A percentile compares a stretch with the other conserved stretches of the same genome.
Conservation (phyloP, 345 rosid species). For the Excoecaria agallocha region DNA sequence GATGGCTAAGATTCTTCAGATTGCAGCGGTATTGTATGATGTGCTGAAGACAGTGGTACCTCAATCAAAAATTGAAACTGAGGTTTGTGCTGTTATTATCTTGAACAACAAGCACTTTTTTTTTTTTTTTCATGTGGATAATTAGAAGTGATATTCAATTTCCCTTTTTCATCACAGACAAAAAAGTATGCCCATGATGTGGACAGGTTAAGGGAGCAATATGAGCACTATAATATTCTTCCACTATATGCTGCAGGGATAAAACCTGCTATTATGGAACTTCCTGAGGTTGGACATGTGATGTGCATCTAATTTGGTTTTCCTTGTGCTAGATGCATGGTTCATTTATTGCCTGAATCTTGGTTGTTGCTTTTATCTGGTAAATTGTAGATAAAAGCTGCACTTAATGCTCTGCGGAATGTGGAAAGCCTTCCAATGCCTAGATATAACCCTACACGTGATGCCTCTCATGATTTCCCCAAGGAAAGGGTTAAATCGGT, state of each 20-base stretch:
- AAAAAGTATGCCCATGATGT: slow-evolving; percentile 58
- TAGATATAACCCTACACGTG: slow-evolving; percentile 18
- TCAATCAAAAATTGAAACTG: slow-evolving; percentile 39
- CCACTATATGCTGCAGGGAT: slow-evolving; percentile 64
- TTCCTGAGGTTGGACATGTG: slow-evolving; percentile 71
- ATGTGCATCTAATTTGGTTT: slow-evolving; percentile 11
- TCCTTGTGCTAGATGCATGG: slow-evolving; percentile 1
- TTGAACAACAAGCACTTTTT: slow-evolving; percentile 2
- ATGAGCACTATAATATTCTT: slow-evolving; percentile 77
- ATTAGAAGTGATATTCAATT: slow-evolving; percentile 23
- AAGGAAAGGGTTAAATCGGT: slow-evolving; percentile 44
- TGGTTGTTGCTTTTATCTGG: not conserved
- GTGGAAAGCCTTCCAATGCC: slow-evolving; percentile 65
- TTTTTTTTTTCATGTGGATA: slow-evolving; percentile 13
- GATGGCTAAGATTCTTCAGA: slow-evolving; percentile 80
- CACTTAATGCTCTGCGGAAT: slow-evolving; percentile 58
- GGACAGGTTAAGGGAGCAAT: slow-evolving; percentile 52
- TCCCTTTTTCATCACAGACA: slow-evolving; percentile 44
- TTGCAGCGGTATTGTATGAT: slow-evolving; percentile 85
- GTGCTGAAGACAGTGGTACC: slow-evolving; percentile 67
- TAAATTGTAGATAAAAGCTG: slow-evolving; percentile 68
- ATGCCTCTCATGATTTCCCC: slow-evolving; percentile 27
- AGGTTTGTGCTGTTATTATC: slow-evolving; percentile 45
- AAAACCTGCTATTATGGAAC: slow-evolving; percentile 74
- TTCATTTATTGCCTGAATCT: slow-evolving; percentile 8